Percentiles rank a stretch among this genome's conserved stretches.
phyloP scores from a whole-genome alignment of 495 filamentous ascomycete genomes.

The Xylaria palmicola region DNA sequence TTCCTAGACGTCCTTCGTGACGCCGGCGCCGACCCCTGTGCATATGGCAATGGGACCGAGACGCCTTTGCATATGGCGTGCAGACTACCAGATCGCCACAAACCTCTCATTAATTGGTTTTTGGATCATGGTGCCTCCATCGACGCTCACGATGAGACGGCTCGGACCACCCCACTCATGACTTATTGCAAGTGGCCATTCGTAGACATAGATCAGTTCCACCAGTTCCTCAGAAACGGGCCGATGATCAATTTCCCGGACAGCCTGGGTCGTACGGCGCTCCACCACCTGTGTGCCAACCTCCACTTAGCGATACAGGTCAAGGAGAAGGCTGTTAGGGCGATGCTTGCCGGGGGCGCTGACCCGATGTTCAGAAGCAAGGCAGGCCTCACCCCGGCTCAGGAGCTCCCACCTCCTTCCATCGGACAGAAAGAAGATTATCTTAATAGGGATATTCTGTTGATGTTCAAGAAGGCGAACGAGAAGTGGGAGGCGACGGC shows the following conservation, averaged over 20 bases:
- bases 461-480: neutral
- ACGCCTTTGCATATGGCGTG: constrained; percentile 1
- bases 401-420: too few relatives aligned
- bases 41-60: neutral
- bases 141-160: neutral
- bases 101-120: constrained; percentile 6
- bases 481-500: neutral
- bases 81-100: neutral
- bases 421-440: too few relatives aligned
- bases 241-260: neutral
- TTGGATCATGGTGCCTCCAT: neutral
- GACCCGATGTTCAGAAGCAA: neutral
- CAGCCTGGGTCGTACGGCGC: neutral
- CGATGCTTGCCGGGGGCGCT: neutral
- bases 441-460: neutral
- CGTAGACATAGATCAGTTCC: neutral
- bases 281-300: constrained; percentile 6
- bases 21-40: neutral
- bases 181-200: neutral
- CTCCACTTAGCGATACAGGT: neutral
- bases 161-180: neutral
- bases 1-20: neutral
- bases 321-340: neutral
- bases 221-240: neutral
- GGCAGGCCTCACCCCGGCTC: neutral